These are phyloP conservation scores for Pharus latifolius DNA, from an alignment of 176 grass and related monocot genomes.

Conservation along the genomic window DNA sequence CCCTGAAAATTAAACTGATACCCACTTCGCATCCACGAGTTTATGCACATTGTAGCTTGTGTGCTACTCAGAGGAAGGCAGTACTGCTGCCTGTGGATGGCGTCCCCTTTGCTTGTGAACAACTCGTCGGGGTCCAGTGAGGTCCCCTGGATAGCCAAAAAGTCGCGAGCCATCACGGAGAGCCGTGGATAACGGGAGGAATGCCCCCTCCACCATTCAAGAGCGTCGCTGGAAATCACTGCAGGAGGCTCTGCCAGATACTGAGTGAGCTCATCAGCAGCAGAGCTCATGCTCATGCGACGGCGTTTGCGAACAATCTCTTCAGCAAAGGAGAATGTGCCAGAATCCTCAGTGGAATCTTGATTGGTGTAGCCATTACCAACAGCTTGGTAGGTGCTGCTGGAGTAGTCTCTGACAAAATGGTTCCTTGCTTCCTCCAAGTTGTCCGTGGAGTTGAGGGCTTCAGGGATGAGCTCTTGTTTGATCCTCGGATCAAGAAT, in stretches of 20 bases:
- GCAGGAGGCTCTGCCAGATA: conserved; percentile 65
- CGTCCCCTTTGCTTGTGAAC: conserved; percentile 76
- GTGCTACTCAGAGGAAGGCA: conserved; percentile 55
- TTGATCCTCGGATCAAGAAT: conserved; percentile 94
- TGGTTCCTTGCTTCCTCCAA: conserved; percentile 68
- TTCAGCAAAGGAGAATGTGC: conserved; percentile 84
- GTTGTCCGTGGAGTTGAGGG: conserved; percentile 54
- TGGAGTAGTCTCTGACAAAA: conserved; percentile 74
- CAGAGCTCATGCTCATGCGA: conserved; percentile 39
- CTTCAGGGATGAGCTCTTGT: conserved; percentile 77
- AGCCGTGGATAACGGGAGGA: conserved; percentile 70
- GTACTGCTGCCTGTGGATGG: conserved; percentile 56
- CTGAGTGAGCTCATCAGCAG: conserved; percentile 77
- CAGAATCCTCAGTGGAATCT: conserved; percentile 29
- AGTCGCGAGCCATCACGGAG: conserved; percentile 86
- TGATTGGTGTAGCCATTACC: conserved; percentile 37
- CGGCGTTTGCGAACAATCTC: conserved; percentile 85
- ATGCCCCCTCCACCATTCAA: conserved; percentile 91
- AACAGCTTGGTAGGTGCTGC: conserved; percentile 36
- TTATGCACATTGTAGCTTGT: conserved; percentile 56
- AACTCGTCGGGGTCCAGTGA: conserved; percentile 70
- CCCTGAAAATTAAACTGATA: conserved; percentile 65
- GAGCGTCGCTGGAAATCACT: conserved; percentile 57
- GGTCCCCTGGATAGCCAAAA: conserved; percentile 71
- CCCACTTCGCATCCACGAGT: conserved; percentile 74